Evolutionary conservation across 139 green algal genomes (phyloP), one percentile per base, ranked within the genome.

Genomic region (Coccomyxa sp.): DNA sequence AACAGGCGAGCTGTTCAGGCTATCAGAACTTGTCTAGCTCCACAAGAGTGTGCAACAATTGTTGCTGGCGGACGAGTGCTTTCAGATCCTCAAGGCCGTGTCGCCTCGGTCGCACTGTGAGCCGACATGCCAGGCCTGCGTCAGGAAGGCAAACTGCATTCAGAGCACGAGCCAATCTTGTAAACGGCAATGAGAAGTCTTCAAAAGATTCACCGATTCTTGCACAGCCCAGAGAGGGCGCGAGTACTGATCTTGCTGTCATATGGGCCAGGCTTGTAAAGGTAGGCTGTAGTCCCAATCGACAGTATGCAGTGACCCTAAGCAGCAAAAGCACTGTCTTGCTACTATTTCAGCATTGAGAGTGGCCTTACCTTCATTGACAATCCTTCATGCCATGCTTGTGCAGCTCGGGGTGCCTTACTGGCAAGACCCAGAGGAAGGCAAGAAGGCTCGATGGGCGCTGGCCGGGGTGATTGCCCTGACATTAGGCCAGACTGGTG

Each of bases 401-500:
- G 27, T 80, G 73, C 86, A 96, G 93, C 78, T 98, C 29, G 86
- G 84, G 0, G 37, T 93, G 74, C 94, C 94, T 0, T 98, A 96
- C 80, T 98, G 90, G 90, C 77, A 29, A 38, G 91, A 95, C 64
- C 35, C 80, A 14, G 88, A 92, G 55, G 85, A 88, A 29, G 80
- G 54, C 6, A 70, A 54, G 4, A 44, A 82, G 27, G 91, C 90
- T 1, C 83, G 89, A 18, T 93, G 89, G 89, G 85, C 86, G 41
- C 88, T 98, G 37, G 95, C 88, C 9, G 91, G 86, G 24, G 95
- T 99, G 38, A 86, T 98, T 35, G 91, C 81, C 8, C 87, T 99
- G 10, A 98, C 96, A 7, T 83, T 99, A 37, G 95, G 85, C 50
- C 98, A 93, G n/a, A 99, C 95, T 33, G 95, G 91, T 31, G 91